Base-by-base conservation (phyloP, 2,329 filamentous ascomycete genomes). In the Chaetomium sp. region DNA sequence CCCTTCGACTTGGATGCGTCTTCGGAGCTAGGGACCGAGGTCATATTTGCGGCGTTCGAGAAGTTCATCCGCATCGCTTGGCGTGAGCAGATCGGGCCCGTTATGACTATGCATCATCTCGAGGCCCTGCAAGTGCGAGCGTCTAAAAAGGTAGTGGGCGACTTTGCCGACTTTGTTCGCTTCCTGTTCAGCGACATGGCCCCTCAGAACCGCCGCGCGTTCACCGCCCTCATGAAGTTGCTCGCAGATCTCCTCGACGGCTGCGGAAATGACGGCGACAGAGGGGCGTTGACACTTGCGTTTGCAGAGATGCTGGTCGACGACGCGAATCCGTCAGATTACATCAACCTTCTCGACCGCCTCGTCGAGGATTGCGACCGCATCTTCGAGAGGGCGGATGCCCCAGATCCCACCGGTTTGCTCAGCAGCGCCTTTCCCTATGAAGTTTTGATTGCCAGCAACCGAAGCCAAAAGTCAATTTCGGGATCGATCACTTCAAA, bases 11-110 rank as follows among this genome's bases (percentile, higher is more conserved):
- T 91, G 68, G 90, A 96, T 60, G 81, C 88, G 10, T 87, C 91
- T 1, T 84, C 87, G 0, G 92, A 97, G 65, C 83, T 91, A 9
- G 85, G 88, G 3, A 87, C 94, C 9, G 93, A 97, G 72, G 88
- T 94, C 23, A 84, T 98, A 5, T 96, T 97, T 73, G 90, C 91
- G 29, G 90, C 93, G 0, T 98, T 97, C 74, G 93, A 97, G 75
- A 97, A 96, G 67, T 98, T 97, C 71, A 80, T 97, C 66, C 88
- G 87, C 65, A 89, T 93, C 68, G 93, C 91, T 13, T 98, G 94
- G 94, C 88, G 85, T 65, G 90, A 94, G 69, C 89, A 92, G 71
- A 93, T 97, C 82, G 94, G 94, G 0, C 87, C 91, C 3, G 86
- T 98, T 62, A 87, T 98, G 75, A 87, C 91, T 1, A 82, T 86